These are phyloP conservation scores for Acanthamoeba healyi DNA, from an alignment of 208 protist species.

Conservation along the genomic window DNA sequence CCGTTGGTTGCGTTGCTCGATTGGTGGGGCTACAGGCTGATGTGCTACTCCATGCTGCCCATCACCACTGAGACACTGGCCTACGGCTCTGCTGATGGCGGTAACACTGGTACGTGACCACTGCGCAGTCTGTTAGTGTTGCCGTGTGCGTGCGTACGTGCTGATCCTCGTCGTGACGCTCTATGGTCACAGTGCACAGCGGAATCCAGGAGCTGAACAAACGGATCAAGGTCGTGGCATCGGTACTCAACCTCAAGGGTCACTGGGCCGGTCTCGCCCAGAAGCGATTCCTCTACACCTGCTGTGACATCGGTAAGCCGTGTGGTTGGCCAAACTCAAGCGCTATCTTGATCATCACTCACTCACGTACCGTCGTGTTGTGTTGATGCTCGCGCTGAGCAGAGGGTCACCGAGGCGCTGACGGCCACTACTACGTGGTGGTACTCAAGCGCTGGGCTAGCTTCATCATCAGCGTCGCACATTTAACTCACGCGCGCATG, in stretches of 20 bases:
- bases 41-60: conserved; percentile 53
- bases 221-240: background rate
- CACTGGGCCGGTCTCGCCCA: conserved; percentile 52
- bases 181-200: background rate
- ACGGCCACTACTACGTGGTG: conserved; percentile 66
- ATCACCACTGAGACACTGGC: conserved; percentile 27
- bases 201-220: conserved; percentile 64
- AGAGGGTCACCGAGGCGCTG: conserved; percentile 49
- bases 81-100: conserved; percentile 60
- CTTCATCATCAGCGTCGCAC: too few species aligned
- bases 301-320: conserved; percentile 48
- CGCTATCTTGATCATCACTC: too few species aligned
- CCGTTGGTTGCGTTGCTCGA: conserved; percentile 46
- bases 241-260: conserved; percentile 66
- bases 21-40: conserved; percentile 63
- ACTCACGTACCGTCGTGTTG: background rate
- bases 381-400: background rate
- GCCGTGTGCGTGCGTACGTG: background rate
- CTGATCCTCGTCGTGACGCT: too few species aligned
- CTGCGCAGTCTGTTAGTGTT: background rate
- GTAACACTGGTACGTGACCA: conserved; percentile 29
- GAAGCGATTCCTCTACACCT: conserved; percentile 30
- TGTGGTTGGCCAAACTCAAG: background rate
- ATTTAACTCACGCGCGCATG: background rate
- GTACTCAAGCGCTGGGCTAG: background rate